Percentiles rank a stretch among this genome's conserved stretches.
These are phyloP conservation scores for Biscogniauxia marginata DNA, from an alignment of 2,329 filamentous ascomycete species.

Conservation along the genomic window DNA sequence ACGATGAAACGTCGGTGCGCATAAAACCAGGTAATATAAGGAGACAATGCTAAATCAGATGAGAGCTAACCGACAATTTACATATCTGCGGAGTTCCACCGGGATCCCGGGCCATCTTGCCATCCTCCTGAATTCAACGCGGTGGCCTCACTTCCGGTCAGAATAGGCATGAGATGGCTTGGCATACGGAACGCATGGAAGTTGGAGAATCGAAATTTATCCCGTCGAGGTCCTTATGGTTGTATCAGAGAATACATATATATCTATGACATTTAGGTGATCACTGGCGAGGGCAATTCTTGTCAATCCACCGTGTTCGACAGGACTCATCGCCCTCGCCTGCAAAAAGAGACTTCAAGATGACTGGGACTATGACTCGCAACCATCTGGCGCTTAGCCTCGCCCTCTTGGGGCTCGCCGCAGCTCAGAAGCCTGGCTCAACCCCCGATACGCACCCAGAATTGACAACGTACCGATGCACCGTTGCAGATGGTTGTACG, in stretches of 20 bases:
- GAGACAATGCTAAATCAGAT: neutral
- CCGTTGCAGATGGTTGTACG: constrained; percentile 48
- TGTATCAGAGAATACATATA: neutral
- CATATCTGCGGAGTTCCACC: constrained; percentile 5
- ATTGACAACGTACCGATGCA: constrained; percentile 50
- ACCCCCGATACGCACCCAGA: constrained; percentile 46
- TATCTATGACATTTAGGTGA: constrained; percentile 1
- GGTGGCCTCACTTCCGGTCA: constrained; percentile 19
- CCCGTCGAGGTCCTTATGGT: too few species aligned
- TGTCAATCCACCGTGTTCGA: neutral
- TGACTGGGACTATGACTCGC: constrained; percentile 22
- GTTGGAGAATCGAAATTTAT: constrained; percentile 10
- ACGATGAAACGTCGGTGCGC: neutral
- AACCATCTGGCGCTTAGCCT: constrained; percentile 24
- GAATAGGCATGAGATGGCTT: constrained; percentile 20
- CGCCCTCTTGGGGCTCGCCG: constrained; percentile 31
- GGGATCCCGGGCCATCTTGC: constrained; percentile 19
- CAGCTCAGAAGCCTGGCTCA: constrained; percentile 35
- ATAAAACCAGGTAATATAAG: neutral
- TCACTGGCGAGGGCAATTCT: neutral
- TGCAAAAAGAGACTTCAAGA: neutral
- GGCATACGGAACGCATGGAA: constrained; percentile 14
- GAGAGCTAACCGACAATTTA: neutral
- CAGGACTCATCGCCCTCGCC: neutral
- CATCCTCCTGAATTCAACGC: constrained; percentile 11